A percentile compares a stretch with the other conserved stretches of the same genome.
Conservation (phyloP, 768 basidiomycete genomes). For the Tulasnella sp. region DNA sequence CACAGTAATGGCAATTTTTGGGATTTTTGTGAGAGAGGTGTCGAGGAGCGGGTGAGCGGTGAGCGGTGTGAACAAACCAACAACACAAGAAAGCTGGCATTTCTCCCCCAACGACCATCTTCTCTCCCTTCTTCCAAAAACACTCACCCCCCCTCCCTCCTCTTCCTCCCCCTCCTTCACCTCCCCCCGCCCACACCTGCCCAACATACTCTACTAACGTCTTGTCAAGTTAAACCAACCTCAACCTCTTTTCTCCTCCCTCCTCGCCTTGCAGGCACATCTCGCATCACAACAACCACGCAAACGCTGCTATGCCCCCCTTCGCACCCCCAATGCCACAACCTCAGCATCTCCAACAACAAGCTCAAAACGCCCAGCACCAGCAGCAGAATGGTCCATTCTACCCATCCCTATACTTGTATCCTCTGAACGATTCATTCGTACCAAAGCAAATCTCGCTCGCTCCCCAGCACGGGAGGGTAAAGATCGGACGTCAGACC, state of each 20-base stretch:
- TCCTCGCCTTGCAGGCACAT: not conserved
- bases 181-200: not conserved
- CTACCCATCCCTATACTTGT: constrained; percentile 58
- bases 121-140: constrained; percentile 8
- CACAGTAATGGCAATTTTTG: not conserved
- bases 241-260: not conserved
- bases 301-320: constrained; percentile 6
- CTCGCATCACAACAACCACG: not conserved
- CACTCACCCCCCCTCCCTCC: not conserved
- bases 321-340: constrained; percentile 18
- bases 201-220: constrained; percentile 16
- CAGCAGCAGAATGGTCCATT: constrained; percentile 37
- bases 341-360: constrained; percentile 11
- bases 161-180: not conserved
- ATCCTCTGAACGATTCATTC: constrained; percentile 94
- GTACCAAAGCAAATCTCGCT: constrained; percentile 93
- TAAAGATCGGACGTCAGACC: constrained; percentile 94
- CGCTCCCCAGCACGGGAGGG: constrained; percentile 58
- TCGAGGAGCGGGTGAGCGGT: not conserved
- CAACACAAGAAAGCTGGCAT: constrained; percentile 13
- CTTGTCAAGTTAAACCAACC: not conserved
- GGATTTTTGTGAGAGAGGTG: not conserved
- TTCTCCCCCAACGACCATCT: constrained; percentile 16
- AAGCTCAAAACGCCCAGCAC: constrained; percentile 19
- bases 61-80: constrained; percentile 16